Evolutionary conservation across 78 protist genomes (phyloP).

Genomic region (Blattamonas nauphoetae): DNA sequence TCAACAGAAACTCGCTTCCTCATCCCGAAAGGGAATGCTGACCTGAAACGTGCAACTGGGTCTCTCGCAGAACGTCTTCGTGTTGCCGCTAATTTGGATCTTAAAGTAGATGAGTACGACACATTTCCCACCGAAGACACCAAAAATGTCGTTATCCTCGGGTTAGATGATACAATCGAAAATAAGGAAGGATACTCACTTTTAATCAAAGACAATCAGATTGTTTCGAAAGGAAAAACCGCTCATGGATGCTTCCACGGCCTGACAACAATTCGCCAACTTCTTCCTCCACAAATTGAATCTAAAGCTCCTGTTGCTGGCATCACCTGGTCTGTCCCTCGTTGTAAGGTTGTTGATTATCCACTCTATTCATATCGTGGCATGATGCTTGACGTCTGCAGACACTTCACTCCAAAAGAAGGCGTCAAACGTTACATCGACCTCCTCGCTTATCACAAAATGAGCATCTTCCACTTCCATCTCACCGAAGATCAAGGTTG

Average conservation of each 20-base stretch:
- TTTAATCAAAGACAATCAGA: background rate
- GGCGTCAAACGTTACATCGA: background rate
- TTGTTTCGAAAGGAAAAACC: background rate
- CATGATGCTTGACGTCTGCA: background rate
- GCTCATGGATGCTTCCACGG: background rate
- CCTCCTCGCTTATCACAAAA: background rate
- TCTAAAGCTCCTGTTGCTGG: too few species aligned
- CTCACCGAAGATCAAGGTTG: slow-evolving; percentile 25
- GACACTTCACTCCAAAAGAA: background rate
- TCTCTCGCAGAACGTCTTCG: too few species aligned
- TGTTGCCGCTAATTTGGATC: too few species aligned
- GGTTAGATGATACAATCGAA: background rate
- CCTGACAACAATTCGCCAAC: background rate
- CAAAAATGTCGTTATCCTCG: too few species aligned
- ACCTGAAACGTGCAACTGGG: too few species aligned
- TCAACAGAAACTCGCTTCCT: too few species aligned
- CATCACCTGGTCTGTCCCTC: background rate
- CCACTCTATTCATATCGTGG: background rate
- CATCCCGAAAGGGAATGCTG: too few species aligned
- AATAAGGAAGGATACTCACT: background rate
- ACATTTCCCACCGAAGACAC: too few species aligned
- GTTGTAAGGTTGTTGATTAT: background rate
- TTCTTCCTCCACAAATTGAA: background rate
- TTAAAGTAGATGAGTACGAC: too few species aligned
- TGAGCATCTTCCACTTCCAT: slow-evolving; percentile 16